Evolutionary conservation across 2,329 filamentous ascomycete species (phyloP), one percentile per base, ranked within the genome.

Genomic region (Diplodia corticola): DNA sequence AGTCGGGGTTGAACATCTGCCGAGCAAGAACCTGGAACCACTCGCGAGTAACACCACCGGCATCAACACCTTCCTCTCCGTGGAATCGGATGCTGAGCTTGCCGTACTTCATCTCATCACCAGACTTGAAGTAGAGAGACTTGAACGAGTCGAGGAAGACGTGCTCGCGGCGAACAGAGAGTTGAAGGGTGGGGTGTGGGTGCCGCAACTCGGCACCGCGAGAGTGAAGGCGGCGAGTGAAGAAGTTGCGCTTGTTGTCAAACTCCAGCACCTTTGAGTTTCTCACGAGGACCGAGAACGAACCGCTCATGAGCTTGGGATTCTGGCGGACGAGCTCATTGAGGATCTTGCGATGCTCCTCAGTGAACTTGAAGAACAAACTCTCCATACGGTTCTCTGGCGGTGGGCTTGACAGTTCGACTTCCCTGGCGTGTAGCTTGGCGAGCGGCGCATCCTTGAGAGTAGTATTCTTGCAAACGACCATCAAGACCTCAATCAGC

Each of bases 221-320:
- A 53, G 86, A 87, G 78, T 99, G 95, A 12, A 99, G 89, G 73
- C 92, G 93, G 68, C 95, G 91, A 76, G 89, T 97, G 84, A 99
- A 99, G 84, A 96, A 99, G 80, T 96, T 98, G 73, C 95, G 93
- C 83, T 99, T 99, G 82, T 99, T 99, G 81, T 99, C 95, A 74
- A 99, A 99, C 75, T 99, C 95, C 13, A 99, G 84, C 3, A 99
- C 96, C 84, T 98, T 99, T 28, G 95, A 96, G 75, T 99, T 99
- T 83, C 97, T 97, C 69, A 98, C 95, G 55, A 99, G 82, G 17
- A 99, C 85, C 12, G 94, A 93, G 80, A 99, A 97, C 2, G 94
- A 97, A 63, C 95, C 95, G 67, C 94, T 97, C 96, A 99, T 99
- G 69, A 99, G 87, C 78, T 97, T 96, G 33, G 96, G 95, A 71